phyloP scores from a whole-genome alignment of 106 monocot species.

The Xerophyta viscosa region DNA sequence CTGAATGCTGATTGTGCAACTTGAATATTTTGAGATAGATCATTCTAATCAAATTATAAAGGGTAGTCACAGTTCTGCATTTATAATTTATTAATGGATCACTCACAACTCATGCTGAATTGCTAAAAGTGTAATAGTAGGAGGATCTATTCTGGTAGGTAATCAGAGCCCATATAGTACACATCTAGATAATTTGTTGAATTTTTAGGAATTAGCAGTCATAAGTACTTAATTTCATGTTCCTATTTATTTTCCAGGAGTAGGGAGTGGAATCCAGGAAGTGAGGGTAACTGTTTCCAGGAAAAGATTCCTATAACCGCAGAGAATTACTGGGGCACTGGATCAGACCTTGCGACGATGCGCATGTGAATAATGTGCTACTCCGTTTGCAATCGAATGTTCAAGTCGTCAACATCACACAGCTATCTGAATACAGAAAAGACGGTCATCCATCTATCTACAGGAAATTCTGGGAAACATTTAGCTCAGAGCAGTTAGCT shows the following conservation, averaged over 20 bases:
- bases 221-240: too few species aligned
- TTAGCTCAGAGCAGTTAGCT: constrained; percentile 37
- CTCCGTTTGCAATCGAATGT: constrained; percentile 25
- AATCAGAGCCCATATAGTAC: too few species aligned
- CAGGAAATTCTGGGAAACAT: constrained; percentile 70
- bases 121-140: too few species aligned
- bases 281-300: constrained; percentile 58
- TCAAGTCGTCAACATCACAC: constrained; percentile 71
- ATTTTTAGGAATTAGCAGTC: too few species aligned
- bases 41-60: too few species aligned
- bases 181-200: too few species aligned
- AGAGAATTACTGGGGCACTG: constrained; percentile 62
- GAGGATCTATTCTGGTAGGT: too few species aligned
- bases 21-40: too few species aligned
- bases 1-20: too few species aligned
- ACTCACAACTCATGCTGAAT: too few species aligned
- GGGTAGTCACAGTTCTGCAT: too few species aligned
- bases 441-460: constrained; percentile 80
- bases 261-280: constrained; percentile 49
- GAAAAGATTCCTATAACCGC: constrained; percentile 37
- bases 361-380: constrained; percentile 28
- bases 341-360: constrained; percentile 60
- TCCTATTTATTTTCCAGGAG: constrained; percentile 37
- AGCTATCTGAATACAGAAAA: constrained; percentile 70
- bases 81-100: too few species aligned